A percentile compares a stretch with the other conserved stretches of the same genome.
Evolutionary conservation across 352 stramenopile genomes (phyloP).

Genomic region (Plasmopara muralis): DNA sequence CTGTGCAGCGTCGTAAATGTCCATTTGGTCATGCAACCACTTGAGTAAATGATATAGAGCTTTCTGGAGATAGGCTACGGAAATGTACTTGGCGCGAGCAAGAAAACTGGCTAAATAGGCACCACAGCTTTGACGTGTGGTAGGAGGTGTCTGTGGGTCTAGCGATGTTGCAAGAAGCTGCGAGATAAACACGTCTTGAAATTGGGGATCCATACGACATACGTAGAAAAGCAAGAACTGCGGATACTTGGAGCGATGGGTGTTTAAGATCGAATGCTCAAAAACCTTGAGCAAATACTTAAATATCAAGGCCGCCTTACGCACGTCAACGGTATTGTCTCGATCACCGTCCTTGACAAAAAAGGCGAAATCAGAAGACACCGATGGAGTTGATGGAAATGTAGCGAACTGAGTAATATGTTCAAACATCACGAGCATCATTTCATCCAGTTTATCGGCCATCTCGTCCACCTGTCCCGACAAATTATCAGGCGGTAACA

Average conservation of each 20-base stretch:
- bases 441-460: conserved; percentile 82
- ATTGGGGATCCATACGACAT: conserved; percentile 65
- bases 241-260: conserved; percentile 90
- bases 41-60: conserved; percentile 89
- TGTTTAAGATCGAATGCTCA: conserved; percentile 81
- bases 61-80: conserved; percentile 89
- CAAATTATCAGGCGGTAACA: conserved; percentile 45
- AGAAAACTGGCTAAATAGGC: conserved; percentile 96
- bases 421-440: conserved; percentile 87
- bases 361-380: conserved; percentile 1
- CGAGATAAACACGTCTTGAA: conserved; percentile 80
- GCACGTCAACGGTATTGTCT: conserved; percentile 30
- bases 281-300: conserved; percentile 80
- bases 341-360: background rate
- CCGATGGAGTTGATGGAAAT: conserved; percentile 1
- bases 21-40: conserved; percentile 93
- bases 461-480: conserved; percentile 62
- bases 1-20: conserved; percentile 64
- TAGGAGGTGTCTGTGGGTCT: conserved; percentile 76
- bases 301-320: conserved; percentile 58
- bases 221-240: conserved; percentile 90
- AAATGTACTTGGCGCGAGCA: conserved; percentile 91
- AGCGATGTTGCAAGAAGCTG: conserved; percentile 68
- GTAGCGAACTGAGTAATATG: conserved; percentile 49
- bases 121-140: conserved; percentile 89